Evolutionary conservation across 345 rosid genomes (phyloP), one percentile per base, ranked within the genome.

Genomic region (Brassica juncea): DNA sequence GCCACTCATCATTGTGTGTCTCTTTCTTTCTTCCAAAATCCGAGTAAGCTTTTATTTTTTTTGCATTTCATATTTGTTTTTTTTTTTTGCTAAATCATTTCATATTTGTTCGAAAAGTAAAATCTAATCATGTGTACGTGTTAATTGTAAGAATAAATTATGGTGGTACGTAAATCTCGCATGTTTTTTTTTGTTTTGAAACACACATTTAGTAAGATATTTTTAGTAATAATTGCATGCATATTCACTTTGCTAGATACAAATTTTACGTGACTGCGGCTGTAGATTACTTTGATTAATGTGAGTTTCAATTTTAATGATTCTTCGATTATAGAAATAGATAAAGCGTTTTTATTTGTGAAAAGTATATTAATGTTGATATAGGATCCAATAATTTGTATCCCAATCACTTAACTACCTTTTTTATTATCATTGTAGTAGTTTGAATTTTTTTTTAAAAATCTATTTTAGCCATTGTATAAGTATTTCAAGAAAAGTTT

Each of bases 1-100:
- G 59, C 71, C 35, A 35, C 66, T 15, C 32, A 35, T 35, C 59
- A 54, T 64, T 77, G 72, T 54, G 66, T 16, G 57, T n/a, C 65
- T 11, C 55, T 39, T 52, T 47, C 70, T 49, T n/a, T 76, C 11
- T 28, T 55, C 3, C 66, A 42, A 39, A 55, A 16, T 42, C 62
- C 19, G 3, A 57, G 82, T 78, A 66, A 57, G 67, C 55, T 62
- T 19, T 62, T 5, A 1, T 10, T 9, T 39, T 8, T 59, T 42
- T 25, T 5, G 1, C 54, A 23, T 42, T 52, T 15, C 10, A 55
- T 3, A n/a, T 16, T 27, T 39, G 15, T 67, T 10, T 19, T 19
- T 10, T 9, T 39, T 8, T 59, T 42, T n/a, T 3, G 1, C 54
- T 19, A 19, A 19, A 19, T 19, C 21, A 23, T 42, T 52, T 15